Percentiles rank a stretch among this genome's conserved stretches.
Evolutionary conservation across 2,329 filamentous ascomycete genomes (phyloP).

Genomic region (Colletotrichum godetiae): DNA sequence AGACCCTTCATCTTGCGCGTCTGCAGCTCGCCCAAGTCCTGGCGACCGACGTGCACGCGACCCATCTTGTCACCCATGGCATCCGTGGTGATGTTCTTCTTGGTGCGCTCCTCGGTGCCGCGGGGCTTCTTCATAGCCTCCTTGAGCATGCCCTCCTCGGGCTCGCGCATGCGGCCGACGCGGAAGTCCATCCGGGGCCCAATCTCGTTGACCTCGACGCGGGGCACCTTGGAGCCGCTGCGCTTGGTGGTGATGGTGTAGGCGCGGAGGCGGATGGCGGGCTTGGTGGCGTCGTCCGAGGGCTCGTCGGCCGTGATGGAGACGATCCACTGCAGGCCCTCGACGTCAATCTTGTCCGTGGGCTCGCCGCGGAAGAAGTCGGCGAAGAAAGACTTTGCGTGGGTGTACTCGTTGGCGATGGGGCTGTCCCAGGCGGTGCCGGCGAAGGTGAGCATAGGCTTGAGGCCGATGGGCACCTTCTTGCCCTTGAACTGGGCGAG

Average conservation of each 20-base stretch:
- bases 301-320: constrained; percentile 81
- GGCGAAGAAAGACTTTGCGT: constrained; percentile 86
- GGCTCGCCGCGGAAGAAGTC: constrained; percentile 89
- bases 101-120: constrained; percentile 78
- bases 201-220: constrained; percentile 95
- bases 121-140: constrained; percentile 90
- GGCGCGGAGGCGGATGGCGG: constrained; percentile 75
- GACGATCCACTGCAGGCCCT: constrained; percentile 92
- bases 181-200: constrained; percentile 94
- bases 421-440: constrained; percentile 89
- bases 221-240: constrained; percentile 86
- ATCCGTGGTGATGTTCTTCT: constrained; percentile 97
- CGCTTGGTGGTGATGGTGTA: constrained; percentile 90
- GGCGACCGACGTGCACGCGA: constrained; percentile 88
- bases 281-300: constrained; percentile 57
- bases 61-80: constrained; percentile 96
- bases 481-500: constrained; percentile 81
- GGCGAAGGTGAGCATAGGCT: constrained; percentile 92
- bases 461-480: constrained; percentile 82
- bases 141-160: constrained; percentile 84
- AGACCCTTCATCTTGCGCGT: constrained; percentile 99
- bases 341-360: constrained; percentile 87
- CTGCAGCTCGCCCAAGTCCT: constrained; percentile 88
- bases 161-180: constrained; percentile 82
- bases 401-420: constrained; percentile 81